Evolutionary conservation across 1,284 basidiomycete species (phyloP), one percentile per base, ranked within the genome.

Genomic region (Salmacisia buchloeana): DNA sequence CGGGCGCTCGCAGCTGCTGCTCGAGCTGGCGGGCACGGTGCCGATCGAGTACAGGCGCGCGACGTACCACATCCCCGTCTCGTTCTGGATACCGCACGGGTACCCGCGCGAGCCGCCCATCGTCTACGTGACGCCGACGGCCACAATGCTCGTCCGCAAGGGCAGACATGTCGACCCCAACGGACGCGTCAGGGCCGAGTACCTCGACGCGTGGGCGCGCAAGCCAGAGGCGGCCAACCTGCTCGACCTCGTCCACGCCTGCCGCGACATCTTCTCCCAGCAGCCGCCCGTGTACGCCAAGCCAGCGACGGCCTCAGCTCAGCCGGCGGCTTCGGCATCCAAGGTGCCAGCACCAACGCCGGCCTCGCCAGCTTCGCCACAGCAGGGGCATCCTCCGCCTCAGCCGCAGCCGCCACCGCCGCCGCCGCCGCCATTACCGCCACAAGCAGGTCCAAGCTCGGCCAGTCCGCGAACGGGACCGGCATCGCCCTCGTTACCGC

Each of bases 61-160:
- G 0, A 85, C 88, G 0, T 99, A 99, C 83, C 91, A 98, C 80
- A 97, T 98, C 71, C 94, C 96, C 2, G 81, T 98, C 72, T 86
- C 90, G 15, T 73, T 96, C 67, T 98, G 94, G 94, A 65, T 79
- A 4, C 75, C 75, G 2, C 63, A 67, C 18, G 69, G 63, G 12
- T 78, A 75, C 52, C 75, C 77, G 2, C 83, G 84, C 46, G 83
- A 84, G 34, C 87, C 92, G 1, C 96, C 96, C 7, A 86, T 98
- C 73, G 85, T 85, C n/a, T 97, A 92, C 81, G 94, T 99, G 67
- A 88, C 91, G 12, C 94, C 96, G n/a, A 97, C 92, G 0, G 85
- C 83, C 58, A 88, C 91, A 72, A 94, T 98, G 89, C 87, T 93
- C 63, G 86, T 99, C 69, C 87, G 88, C 67, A 85, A 89, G 29